Base-by-base conservation (phyloP, 2,329 filamentous ascomycete species). In the Fusarium circinatum region DNA sequence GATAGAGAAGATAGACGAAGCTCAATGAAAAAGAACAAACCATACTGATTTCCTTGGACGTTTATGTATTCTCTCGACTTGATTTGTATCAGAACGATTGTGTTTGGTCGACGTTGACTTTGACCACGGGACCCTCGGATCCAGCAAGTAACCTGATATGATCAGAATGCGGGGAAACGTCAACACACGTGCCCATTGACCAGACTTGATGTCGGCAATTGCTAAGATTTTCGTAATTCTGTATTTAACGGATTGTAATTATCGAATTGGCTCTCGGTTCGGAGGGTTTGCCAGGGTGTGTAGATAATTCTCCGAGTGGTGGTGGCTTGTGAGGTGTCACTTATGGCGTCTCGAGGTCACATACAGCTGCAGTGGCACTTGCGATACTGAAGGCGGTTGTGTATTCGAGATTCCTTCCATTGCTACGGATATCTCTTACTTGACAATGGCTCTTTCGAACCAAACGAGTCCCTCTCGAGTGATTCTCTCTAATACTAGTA, bases 1-100 rank as follows among this genome's bases (percentile, higher is more conserved):
- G 66, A 71, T 74, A 68, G 63, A 74, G 66, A 65, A 74, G 42
- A 74, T 71, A 68, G 71, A 74, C 41, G 66, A 63, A 57, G 51
- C 70, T 70, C 61, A 45, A 71, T 41, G 63, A 74, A 70, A 62
- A 68, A 48, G 56, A 68, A 65, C 60, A 65, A 72, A 73, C 52
- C 48, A 55, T 48, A 57, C n/a, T 69, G 32, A 58, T 58, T 62
- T 62, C 18, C 57, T 63, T 62, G 70, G 52, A 68, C 3, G 10
- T 38, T 17, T n/a, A 10, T 11, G 3, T 9, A 1, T 14, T 39
- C 17, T 30, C 18, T 17, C 26, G 32, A 52, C 18, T 32, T 55
- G 47, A 34, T 69, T 57, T 62, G 52, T 48, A 54, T 66, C 26
- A 51, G 12, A 24, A 24, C 14, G 42, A 32, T 58, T 71, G n/a